These are phyloP conservation scores for Pseudomassariella vexata DNA, from an alignment of 2,329 filamentous ascomycete genomes.

Conservation along the genomic window DNA sequence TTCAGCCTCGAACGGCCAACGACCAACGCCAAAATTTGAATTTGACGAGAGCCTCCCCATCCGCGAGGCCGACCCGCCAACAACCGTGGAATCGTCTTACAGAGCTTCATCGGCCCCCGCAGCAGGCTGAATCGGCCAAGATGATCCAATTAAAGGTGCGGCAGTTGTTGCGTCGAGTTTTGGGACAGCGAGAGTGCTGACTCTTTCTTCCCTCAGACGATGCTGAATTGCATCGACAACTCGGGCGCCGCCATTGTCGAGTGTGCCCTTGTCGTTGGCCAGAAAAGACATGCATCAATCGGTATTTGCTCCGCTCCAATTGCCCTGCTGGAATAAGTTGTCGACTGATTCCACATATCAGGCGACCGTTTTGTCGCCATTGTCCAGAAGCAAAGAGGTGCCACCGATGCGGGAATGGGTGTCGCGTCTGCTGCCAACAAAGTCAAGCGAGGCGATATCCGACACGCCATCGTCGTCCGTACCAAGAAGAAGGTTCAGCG, in stretches of 20 bases:
- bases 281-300: constrained; percentile 82
- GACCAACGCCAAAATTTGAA: constrained; percentile 7
- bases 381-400: constrained; percentile 90
- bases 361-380: constrained; percentile 97
- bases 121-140: constrained; percentile 32
- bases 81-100: constrained; percentile 2
- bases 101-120: constrained; percentile 8
- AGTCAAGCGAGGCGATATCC: constrained; percentile 92
- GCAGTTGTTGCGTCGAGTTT: neutral
- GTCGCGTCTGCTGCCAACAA: constrained; percentile 76
- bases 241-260: constrained; percentile 96
- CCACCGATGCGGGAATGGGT: constrained; percentile 64
- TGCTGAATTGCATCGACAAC: constrained; percentile 99
- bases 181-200: neutral
- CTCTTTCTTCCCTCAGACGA: constrained; percentile 53
- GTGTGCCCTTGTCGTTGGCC: constrained; percentile 87
- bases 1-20: neutral
- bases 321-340: too few relatives aligned
- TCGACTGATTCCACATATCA: constrained; percentile 35
- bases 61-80: constrained; percentile 1
- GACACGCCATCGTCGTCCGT: constrained; percentile 91
- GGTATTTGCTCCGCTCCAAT: constrained; percentile 50
- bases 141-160: constrained; percentile 93
- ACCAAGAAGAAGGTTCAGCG: constrained; percentile 84
- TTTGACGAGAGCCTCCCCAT: constrained; percentile 7